Base-by-base conservation (phyloP, 495 filamentous ascomycete genomes). In the Xylaria intraflava region DNA sequence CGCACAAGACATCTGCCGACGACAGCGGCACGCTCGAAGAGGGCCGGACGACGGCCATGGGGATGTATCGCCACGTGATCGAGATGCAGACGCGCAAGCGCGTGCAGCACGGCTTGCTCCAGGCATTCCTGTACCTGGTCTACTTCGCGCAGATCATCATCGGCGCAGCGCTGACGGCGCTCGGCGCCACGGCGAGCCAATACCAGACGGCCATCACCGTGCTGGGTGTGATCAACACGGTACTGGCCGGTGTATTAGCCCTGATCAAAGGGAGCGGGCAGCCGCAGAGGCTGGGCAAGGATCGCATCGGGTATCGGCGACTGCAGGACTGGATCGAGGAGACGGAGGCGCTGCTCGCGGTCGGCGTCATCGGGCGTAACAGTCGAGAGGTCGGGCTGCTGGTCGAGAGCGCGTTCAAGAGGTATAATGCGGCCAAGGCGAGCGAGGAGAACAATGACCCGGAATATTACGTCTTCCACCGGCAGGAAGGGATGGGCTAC, bases 231-330 rank as follows among this genome's bases (percentile, higher is more conserved):
- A 17, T 72, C 48, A 79, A 78, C 53, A 79, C 75, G 1, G 66
- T 76, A n/a, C 59, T 79, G 7, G 76, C 76, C 6, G 76, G 76
- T 12, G 23, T 78, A 0, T 52, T 79, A 11, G 76, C 76, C 3
- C 66, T 74, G n/a, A 59, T 74, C 41, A 73, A 72, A 51, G 72
- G 72, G 1, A 68, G 70, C 6, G 72, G 72, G 0, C 59, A 74
- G 38, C 71, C 72, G 9, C 66, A 72, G 57, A 57, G 70, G 16
- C 49, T 76, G 23, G 61, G 68, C 26, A 68, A 72, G 42, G 70
- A 74, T 43, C 64, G 65, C 20, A 57, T 70, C n/a, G 70, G 71
- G 40, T 72, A 71, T 42, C 43, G 69, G 5, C 65, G 70, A 23
- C 61, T 78, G 6, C 69, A 71, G 46, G 65, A 68, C 24, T 69